Base-by-base conservation (phyloP, 768 basidiomycete species). In the Trametes cingulata region DNA sequence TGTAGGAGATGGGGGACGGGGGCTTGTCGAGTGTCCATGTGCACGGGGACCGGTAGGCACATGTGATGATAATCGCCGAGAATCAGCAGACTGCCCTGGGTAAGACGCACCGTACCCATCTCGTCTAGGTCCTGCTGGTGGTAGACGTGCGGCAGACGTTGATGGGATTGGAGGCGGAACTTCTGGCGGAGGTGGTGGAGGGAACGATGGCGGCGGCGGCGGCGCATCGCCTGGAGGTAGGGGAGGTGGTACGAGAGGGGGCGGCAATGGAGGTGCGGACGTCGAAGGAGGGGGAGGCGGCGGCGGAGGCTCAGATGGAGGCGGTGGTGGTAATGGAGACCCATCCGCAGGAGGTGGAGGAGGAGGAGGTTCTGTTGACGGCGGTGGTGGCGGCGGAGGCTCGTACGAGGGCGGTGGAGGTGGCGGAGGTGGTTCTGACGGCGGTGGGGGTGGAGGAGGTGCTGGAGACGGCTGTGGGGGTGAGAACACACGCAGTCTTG, bases 371-470 rank as follows among this genome's bases (percentile, higher is more conserved):
- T 66, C 68, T 20, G 47, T 48, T 17, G 63, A 56, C 19, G 66
- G 62, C 3, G 66, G 68, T 0, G 69, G 70, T 20, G 62, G 72
- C 40, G 71, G 73, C 46, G 66, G 71, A 56, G 71, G 65, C 17
- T 53, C 60, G 12, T 57, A 50, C 14, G 67, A 46, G 12, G 67
- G 70, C 17, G 63, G 72, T 8, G 71, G 72, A 20, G 61, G 73
- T 54, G 65, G 71, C 27, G 62, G 72, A 27, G 67, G 66, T 17
- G 58, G 62, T 46, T 52, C 59, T 50, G 66, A 60, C 25, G 72
- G 71, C 9, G 75, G 73, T 1, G 71, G 70, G 1, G 74, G 67
- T 2, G 74, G 61, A 3, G 67, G 68, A 37, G 60, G 63, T 54
- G 68, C 64, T 64, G 68, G 62, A 22, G 69, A 66, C 56, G 73